Percentiles rank a stretch among this genome's conserved stretches.
These are phyloP conservation scores for Curvularia hawaiiensis DNA, from an alignment of 2,329 filamentous ascomycete genomes.

Conservation along the genomic window DNA sequence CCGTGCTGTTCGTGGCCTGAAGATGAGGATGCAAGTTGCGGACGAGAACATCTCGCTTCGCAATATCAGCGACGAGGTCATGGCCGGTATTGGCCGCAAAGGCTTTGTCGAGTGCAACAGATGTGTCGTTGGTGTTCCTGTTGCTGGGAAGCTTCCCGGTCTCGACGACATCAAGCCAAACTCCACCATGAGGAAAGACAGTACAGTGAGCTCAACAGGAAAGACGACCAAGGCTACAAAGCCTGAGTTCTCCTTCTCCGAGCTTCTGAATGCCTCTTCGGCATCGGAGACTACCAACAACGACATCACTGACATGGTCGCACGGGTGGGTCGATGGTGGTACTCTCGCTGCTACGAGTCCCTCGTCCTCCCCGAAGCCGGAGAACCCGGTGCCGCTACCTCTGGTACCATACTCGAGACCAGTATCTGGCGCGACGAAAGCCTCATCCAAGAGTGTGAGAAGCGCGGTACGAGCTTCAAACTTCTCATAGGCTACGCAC, in stretches of 20 bases:
- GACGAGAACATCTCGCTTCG: constrained; percentile 65
- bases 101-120: constrained; percentile 76
- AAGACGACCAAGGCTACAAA: constrained; percentile 28
- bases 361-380: constrained; percentile 53
- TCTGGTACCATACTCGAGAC: constrained; percentile 50
- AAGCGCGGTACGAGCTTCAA: constrained; percentile 86
- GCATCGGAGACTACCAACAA: constrained; percentile 66
- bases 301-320: constrained; percentile 89
- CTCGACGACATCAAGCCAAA: constrained; percentile 32
- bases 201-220: constrained; percentile 27
- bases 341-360: constrained; percentile 91
- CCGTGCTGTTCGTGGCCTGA: constrained; percentile 70
- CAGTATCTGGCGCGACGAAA: constrained; percentile 80
- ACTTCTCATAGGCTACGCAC: constrained; percentile 87
- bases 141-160: constrained; percentile 57
- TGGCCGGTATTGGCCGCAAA: constrained; percentile 69
- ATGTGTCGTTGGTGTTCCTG: constrained; percentile 78
- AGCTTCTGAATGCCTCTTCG: constrained; percentile 40
- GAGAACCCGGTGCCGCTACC: constrained; percentile 42
- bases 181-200: constrained; percentile 35
- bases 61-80: constrained; percentile 59
- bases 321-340: constrained; percentile 94
- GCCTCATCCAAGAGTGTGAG: constrained; percentile 82
- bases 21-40: constrained; percentile 69
- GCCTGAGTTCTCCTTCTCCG: constrained; percentile 44